Percentiles rank a stretch among this genome's conserved stretches.
Evolutionary conservation across 495 filamentous ascomycete species (phyloP).

Genomic region (Trichocladium uniseriatum): DNA sequence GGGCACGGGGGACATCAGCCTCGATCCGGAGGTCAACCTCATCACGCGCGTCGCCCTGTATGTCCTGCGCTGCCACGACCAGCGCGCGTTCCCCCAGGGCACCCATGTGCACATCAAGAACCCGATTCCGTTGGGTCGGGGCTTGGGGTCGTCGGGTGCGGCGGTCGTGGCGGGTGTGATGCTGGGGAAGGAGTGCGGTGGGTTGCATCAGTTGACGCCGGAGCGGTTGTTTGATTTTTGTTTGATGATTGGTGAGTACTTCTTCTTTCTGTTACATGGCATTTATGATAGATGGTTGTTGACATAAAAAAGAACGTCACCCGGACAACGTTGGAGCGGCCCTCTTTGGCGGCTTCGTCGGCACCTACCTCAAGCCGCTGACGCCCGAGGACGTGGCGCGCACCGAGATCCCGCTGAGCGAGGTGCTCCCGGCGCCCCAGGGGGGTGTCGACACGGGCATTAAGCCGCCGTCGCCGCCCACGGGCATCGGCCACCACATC

Average conservation of each 20-base stretch:
- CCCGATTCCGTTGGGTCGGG: conserved; percentile 82
- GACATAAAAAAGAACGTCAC: conserved; percentile 80
- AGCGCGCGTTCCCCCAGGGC: conserved; percentile 67
- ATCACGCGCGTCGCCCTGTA: conserved; percentile 88
- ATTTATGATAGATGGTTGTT: too few relatives aligned
- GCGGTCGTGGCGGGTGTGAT: conserved; percentile 91
- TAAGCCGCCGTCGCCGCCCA: conserved; percentile 75
- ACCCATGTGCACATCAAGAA: conserved; percentile 91
- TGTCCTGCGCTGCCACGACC: conserved; percentile 81
- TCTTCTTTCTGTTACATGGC: background rate
- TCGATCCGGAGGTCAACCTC: conserved; percentile 74
- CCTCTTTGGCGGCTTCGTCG: conserved; percentile 92
- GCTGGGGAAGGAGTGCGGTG: conserved; percentile 80
- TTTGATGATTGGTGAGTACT: conserved; percentile 67
- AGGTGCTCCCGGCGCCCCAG: conserved; percentile 78
- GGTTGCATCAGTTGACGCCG: conserved; percentile 63
- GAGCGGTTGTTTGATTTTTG: conserved; percentile 88
- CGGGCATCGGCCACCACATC: conserved; percentile 84
- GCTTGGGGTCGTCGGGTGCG: conserved; percentile 84
- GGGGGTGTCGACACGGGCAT: conserved; percentile 82
- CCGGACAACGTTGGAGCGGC: conserved; percentile 96
- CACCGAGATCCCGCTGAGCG: conserved; percentile 88
- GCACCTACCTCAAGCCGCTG: conserved; percentile 86
- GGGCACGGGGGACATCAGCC: conserved; percentile 60
- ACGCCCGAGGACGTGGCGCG: conserved; percentile 74